Evolutionary conservation across 164 flowering plant species (phyloP).

Genomic region (Protea cynaroides): DNA sequence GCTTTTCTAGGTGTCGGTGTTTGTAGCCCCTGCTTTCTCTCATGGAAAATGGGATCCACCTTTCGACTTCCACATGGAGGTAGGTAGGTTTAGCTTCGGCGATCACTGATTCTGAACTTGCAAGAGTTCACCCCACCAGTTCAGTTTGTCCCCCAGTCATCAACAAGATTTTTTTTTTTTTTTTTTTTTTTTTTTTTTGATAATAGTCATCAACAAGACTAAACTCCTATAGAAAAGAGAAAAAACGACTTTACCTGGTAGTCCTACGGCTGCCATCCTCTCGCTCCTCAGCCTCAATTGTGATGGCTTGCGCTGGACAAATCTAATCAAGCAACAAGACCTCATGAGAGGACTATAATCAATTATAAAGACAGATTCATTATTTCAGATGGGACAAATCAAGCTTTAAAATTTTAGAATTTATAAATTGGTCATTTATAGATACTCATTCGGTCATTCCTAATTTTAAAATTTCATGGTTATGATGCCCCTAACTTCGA

Average conservation of each 20-base stretch:
- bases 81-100: not conserved
- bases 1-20: not conserved
- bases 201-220: too few species aligned
- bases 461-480: too few species aligned
- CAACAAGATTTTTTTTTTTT: too few species aligned
- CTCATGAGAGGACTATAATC: too few species aligned
- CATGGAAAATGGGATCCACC: not conserved
- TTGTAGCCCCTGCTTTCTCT: not conserved
- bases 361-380: not conserved
- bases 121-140: not conserved
- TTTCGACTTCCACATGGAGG: not conserved
- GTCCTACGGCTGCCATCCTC: constrained; percentile 99
- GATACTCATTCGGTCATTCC: too few species aligned
- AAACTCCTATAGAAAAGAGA: not conserved
- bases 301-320: constrained; percentile 99
- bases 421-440: not conserved
- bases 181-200: too few species aligned
- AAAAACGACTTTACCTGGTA: constrained; percentile 50
- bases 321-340: constrained; percentile 38
- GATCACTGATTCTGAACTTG: not conserved
- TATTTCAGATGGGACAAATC: not conserved
- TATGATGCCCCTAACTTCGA: not conserved
- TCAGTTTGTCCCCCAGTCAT: too few species aligned
- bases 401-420: too few species aligned
- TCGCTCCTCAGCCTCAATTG: constrained; percentile 97